Base-by-base conservation (phyloP, 306 rosid species). In the Fagus sylvatica region DNA sequence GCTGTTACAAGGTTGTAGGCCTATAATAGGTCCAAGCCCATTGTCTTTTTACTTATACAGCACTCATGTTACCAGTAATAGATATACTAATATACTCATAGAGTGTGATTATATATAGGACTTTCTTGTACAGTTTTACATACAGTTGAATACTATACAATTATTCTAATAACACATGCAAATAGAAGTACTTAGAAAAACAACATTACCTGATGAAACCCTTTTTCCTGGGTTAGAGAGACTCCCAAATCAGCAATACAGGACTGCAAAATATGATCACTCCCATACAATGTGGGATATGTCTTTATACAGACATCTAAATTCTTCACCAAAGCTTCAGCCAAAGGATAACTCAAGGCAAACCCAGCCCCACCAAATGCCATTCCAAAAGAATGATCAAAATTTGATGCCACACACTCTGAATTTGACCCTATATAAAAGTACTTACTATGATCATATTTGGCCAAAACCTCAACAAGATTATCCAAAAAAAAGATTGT, bases 241-340 rank as follows among this genome's bases (percentile, higher is more conserved):
- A 65, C 71, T 37, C 71, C 49, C 42, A 65, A 65, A 65, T 65
- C 71, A 37, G 71, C 49, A 37, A 65, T 7, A 65, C 71, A 65
- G 48, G 48, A 65, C 30, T 65, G 49, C 28, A 65, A 17, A 17
- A 65, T 39, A 65, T 37, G 48, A 39, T 65, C 49, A 39, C 71
- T 65, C 48, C 48, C 48, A 65, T 65, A 17, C 71, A 65, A 37
- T 1, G 13, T 3, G 6, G 28, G 49, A 65, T 39, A 65, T 17
- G 43, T 65, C 49, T 39, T 17, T 17, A 65, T 65, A 30, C 49
- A 65, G 70, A 36, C 30, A 15, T 65, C 70, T 37, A 65, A 34
- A 62, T 62, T 62, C 69, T 62, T 34, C 43, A 6, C 22, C 22
- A 62, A 36, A 9, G 9, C 69, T 36, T 62, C 8, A 0, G 43